phyloP scores from a whole-genome alignment of 2,329 filamentous ascomycete genomes.

The Drechslerella dactyloides region DNA sequence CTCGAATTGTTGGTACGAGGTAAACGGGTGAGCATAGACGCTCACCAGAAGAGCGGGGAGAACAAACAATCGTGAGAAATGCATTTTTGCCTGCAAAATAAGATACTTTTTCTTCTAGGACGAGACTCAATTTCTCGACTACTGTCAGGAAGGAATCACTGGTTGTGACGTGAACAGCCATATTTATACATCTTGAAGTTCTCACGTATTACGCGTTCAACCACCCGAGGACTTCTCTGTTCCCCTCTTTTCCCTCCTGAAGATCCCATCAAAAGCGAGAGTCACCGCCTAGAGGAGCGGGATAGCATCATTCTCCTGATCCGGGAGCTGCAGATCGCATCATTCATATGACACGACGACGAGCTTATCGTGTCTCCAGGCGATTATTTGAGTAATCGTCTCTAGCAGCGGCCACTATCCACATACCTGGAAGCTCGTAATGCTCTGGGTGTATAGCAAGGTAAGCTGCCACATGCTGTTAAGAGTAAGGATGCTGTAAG shows the following conservation, averaged over 20 bases:
- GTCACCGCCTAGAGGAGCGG: background rate
- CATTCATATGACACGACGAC: background rate
- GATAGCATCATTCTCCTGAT: conserved; percentile 10
- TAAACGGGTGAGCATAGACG: conserved; percentile 31
- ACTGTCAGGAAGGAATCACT: background rate
- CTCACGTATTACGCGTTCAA: too few species aligned
- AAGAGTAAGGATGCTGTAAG: conserved; percentile 17
- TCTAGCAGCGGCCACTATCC: background rate
- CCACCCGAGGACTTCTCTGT: too few species aligned
- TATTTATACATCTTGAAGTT: conserved; percentile 32
- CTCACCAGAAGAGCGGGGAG: conserved; percentile 20
- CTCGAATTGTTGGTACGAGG: conserved; percentile 30
- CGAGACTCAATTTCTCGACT: background rate
- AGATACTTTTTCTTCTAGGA: background rate
- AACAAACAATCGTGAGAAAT: conserved; percentile 28
- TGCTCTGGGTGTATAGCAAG: background rate
- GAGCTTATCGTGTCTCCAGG: background rate
- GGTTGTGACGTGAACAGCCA: conserved; percentile 6
- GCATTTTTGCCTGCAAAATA: conserved; percentile 22
- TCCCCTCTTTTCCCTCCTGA: background rate
- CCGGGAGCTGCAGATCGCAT: conserved; percentile 18
- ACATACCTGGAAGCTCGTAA: conserved; percentile 23
- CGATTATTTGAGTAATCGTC: background rate
- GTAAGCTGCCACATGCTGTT: conserved; percentile 15
- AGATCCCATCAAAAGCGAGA: background rate